phyloP scores from a whole-genome alignment of 441 rosid species.

The Syzygium malaccense region DNA sequence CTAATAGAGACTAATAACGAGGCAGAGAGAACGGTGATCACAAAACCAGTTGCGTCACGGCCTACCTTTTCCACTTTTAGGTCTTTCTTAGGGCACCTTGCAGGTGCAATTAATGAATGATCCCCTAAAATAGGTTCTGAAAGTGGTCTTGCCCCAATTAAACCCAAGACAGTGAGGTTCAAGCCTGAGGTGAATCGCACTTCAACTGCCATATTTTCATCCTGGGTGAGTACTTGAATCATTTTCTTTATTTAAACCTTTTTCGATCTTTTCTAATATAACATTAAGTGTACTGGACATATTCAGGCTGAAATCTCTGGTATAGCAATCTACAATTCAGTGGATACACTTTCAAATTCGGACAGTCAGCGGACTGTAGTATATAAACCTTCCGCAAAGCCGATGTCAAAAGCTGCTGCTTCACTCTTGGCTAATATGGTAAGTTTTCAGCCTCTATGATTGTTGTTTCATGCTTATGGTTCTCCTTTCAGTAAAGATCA shows the following conservation, averaged over 20 bases:
- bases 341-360: constrained; percentile 26
- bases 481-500: neutral
- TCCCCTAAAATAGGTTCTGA: constrained; percentile 29
- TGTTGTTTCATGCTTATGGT: neutral
- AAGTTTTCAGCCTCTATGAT: constrained; percentile 7
- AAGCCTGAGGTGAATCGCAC: constrained; percentile 26
- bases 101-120: constrained; percentile 42
- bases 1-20: constrained; percentile 60
- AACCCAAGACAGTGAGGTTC: constrained; percentile 70
- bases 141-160: constrained; percentile 49
- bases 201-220: constrained; percentile 22
- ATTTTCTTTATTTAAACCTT: neutral
- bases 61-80: constrained; percentile 55
- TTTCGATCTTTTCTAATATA: neutral
- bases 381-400: constrained; percentile 80
- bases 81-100: constrained; percentile 69
- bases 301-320: constrained; percentile 37
- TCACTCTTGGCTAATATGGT: constrained; percentile 78
- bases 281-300: neutral
- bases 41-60: constrained; percentile 85
- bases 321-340: constrained; percentile 18
- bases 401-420: constrained; percentile 62
- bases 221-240: constrained; percentile 29
- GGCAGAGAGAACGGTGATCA: constrained; percentile 48
- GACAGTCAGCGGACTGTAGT: constrained; percentile 40